Conservation (phyloP, 441 rosid species). For the Dalechampia spathulata region DNA sequence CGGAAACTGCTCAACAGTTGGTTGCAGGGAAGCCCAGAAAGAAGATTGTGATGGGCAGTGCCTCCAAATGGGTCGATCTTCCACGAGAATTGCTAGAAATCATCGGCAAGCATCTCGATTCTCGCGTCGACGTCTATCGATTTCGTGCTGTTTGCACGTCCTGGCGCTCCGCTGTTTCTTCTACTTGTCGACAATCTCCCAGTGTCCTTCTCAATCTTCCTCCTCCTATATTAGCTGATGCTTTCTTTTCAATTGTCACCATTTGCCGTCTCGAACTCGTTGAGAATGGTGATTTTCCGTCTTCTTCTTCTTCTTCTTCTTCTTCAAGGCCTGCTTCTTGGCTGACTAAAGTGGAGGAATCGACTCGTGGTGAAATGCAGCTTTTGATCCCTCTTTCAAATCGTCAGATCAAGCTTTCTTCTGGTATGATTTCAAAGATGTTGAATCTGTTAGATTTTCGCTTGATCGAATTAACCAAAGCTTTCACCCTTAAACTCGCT, state of each 20-base stretch:
- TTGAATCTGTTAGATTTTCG: conserved; percentile 34
- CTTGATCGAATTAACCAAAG: conserved; percentile 13
- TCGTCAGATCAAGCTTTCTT: conserved; percentile 13
- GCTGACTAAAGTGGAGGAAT: conserved; percentile 51
- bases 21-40: no score
- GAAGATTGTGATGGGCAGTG: no score
- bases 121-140: conserved; percentile 37
- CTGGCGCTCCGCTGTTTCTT: conserved; percentile 43
- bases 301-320: no score
- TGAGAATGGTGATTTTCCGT: no score
- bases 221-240: conserved; percentile 23
- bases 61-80: conserved; percentile 37
- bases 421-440: conserved; percentile 8
- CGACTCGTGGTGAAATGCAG: conserved; percentile 22
- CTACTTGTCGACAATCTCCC: background rate
- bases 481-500: conserved; percentile 33
- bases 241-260: conserved; percentile 23
- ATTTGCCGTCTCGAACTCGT: conserved; percentile 12
- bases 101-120: conserved; percentile 33
- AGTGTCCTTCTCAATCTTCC: conserved; percentile 15
- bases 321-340: conserved; percentile 19
- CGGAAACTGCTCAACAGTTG: conserved; percentile 53
- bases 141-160: conserved; percentile 61
- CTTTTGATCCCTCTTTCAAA: conserved; percentile 48
- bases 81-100: conserved; percentile 45